These are phyloP conservation scores for Curvularia verruculosa DNA, from an alignment of 2,329 filamentous ascomycete genomes.

Conservation along the genomic window DNA sequence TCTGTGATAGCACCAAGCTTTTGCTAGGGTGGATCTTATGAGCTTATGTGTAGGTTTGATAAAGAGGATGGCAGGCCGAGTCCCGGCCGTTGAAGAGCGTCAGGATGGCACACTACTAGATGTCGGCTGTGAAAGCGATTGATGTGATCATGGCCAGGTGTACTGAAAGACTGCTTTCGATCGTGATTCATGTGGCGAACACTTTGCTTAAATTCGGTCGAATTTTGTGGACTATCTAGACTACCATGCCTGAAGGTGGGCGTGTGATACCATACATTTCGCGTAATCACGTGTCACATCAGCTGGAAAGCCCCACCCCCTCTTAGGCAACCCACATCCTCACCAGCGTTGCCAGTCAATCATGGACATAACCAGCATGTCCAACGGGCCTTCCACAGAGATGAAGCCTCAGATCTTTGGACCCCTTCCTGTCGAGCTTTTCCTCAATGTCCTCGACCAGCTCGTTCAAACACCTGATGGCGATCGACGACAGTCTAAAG, in stretches of 20 bases:
- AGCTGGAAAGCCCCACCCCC: background rate
- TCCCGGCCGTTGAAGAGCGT: background rate
- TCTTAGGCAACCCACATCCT: background rate
- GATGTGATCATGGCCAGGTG: background rate
- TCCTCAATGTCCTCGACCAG: background rate
- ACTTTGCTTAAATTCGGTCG: background rate
- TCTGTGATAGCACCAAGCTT: background rate
- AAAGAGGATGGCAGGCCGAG: background rate
- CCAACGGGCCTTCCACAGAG: background rate
- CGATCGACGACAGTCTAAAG: background rate
- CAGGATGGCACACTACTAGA: background rate
- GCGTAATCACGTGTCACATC: background rate
- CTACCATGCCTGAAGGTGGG: background rate
- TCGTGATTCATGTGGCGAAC: background rate
- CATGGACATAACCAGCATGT: background rate
- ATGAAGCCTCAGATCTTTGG: background rate
- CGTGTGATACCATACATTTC: background rate
- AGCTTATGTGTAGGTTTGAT: background rate
- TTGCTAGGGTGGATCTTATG: background rate
- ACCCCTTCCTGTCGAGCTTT: background rate
- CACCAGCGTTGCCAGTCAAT: background rate
- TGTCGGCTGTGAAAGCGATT: background rate
- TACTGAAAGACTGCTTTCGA: background rate
- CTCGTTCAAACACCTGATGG: background rate
- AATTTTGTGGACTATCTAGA: background rate